These are phyloP conservation scores for Ceratobasidium sp. DNA, from an alignment of 1,284 basidiomycete genomes.

Conservation along the genomic window DNA sequence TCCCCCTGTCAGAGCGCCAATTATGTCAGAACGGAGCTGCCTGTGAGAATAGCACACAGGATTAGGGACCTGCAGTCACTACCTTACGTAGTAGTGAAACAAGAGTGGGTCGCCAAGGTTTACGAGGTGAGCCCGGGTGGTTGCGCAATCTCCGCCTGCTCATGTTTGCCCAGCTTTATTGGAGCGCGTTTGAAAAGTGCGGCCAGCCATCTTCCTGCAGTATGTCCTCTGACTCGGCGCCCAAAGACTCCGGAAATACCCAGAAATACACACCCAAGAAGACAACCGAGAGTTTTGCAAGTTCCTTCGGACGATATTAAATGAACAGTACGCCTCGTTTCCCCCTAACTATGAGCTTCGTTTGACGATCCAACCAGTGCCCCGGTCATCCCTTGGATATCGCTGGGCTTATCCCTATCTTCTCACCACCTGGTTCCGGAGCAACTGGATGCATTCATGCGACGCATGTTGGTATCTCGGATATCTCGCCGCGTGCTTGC, in stretches of 20 bases:
- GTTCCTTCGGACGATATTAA: constrained; percentile 73
- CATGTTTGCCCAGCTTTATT: constrained; percentile 70
- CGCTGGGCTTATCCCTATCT: constrained; percentile 80
- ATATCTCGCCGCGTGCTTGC: constrained; percentile 90
- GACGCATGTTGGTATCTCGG: constrained; percentile 89
- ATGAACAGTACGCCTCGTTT: constrained; percentile 74
- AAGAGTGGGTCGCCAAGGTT: constrained; percentile 85
- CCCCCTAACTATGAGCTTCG: constrained; percentile 48
- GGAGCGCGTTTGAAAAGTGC: constrained; percentile 85
- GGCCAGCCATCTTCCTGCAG: not conserved
- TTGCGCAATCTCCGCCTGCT: constrained; percentile 29
- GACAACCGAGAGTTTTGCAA: constrained; percentile 86
- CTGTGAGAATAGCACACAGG: constrained; percentile 88
- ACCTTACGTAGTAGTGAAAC: constrained; percentile 89
- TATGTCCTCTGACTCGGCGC: not conserved
- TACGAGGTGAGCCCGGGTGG: constrained; percentile 74
- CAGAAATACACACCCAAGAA: constrained; percentile 75
- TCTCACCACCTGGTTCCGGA: constrained; percentile 83
- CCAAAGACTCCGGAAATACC: constrained; percentile 78
- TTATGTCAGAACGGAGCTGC: constrained; percentile 89
- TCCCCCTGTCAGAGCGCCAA: constrained; percentile 75
- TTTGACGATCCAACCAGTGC: constrained; percentile 62
- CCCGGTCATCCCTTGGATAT: constrained; percentile 80
- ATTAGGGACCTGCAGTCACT: constrained; percentile 87
- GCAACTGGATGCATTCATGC: constrained; percentile 87